Conservation (phyloP, 2,329 filamentous ascomycete genomes). For the Arachnomyces sp. region DNA sequence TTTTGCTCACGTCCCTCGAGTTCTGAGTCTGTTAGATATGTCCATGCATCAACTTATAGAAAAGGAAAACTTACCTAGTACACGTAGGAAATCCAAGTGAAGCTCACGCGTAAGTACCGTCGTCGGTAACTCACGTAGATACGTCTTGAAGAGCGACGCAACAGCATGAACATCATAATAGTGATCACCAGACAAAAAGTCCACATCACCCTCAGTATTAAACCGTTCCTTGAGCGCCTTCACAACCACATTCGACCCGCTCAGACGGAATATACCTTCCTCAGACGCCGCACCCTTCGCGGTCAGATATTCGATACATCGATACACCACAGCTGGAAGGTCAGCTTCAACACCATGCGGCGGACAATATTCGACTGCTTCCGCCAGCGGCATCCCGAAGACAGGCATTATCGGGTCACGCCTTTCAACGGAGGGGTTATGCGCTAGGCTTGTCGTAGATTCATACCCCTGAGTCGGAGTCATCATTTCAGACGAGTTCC, state of each 20-base stretch:
- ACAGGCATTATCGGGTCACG: constrained; percentile 58
- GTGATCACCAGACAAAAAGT: constrained; percentile 62
- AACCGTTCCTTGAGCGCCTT: constrained; percentile 86
- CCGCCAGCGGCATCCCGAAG: constrained; percentile 76
- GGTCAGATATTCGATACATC: constrained; percentile 87
- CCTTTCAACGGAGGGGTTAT: constrained; percentile 37
- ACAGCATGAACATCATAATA: constrained; percentile 96
- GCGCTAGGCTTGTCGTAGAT: constrained; percentile 40
- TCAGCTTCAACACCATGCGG: constrained; percentile 64
- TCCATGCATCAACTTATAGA: no score
- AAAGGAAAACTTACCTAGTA: constrained; percentile 53
- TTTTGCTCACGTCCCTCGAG: constrained; percentile 67
- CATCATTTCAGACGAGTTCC: constrained; percentile 59
- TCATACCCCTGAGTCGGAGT: constrained; percentile 25
- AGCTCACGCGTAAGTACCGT: constrained; percentile 87
- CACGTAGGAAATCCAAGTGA: constrained; percentile 77
- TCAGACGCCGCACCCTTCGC: constrained; percentile 72
- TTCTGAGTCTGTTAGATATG: constrained; percentile 44
- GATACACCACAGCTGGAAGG: constrained; percentile 86
- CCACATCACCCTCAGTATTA: constrained; percentile 85
- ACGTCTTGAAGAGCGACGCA: constrained; percentile 86
- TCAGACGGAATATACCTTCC: constrained; percentile 93
- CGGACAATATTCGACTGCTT: constrained; percentile 74
- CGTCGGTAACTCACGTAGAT: constrained; percentile 81
- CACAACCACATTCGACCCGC: constrained; percentile 93